Evolutionary conservation across 2,329 filamentous ascomycete genomes (phyloP), one percentile per base, ranked within the genome.

Genomic region (Pseudogymnoascus verrucosus): DNA sequence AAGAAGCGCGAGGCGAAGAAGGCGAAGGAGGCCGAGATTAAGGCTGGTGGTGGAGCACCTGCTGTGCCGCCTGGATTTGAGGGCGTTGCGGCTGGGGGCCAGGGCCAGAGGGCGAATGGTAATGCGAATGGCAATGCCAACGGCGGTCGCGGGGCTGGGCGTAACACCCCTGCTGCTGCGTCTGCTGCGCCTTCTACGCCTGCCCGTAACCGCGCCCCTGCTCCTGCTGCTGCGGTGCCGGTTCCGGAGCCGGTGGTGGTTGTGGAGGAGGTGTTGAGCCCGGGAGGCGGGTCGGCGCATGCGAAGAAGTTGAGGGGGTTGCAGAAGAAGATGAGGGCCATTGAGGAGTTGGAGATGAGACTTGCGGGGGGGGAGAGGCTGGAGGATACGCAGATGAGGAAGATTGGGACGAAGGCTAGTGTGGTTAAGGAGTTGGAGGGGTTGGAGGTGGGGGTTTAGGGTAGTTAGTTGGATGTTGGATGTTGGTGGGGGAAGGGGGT

Each of bases 331-430:
- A 89, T 99, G 67, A 87, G 95, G 19, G 95, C 95, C 10, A 99
- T 99, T 73, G 95, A 99, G 74, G 95, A 99, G 75, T 80, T 99
- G 66, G 96, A 98, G 81, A 97, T 98, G 93, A 87, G 95, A 64
- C 87, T 93, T 69, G 95, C 93, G 2, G 88, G 89, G 36, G 93
- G 93, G 4, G 95, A 99, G 82, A 98, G 97, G 82, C 80, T 99
- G 65, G 95, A 99, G 79, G 93, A 97, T 73, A 99, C 95, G 34
- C 95, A 99, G 79, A 87, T 99, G 77, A 96, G 96, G 83, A 99
- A 99, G 84, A 99, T 99, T 71, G 84, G 86, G 63, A 98, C 92
- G 21, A 96, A 98, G 79, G 80, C 87, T 60, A 78, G 84, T 14
- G 93, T 99, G 64, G 82, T 93, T 66, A 91, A 89, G 77, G 95